These are phyloP conservation scores for Aspergillus felis DNA, from an alignment of 2,329 filamentous ascomycete species.

Conservation along the genomic window DNA sequence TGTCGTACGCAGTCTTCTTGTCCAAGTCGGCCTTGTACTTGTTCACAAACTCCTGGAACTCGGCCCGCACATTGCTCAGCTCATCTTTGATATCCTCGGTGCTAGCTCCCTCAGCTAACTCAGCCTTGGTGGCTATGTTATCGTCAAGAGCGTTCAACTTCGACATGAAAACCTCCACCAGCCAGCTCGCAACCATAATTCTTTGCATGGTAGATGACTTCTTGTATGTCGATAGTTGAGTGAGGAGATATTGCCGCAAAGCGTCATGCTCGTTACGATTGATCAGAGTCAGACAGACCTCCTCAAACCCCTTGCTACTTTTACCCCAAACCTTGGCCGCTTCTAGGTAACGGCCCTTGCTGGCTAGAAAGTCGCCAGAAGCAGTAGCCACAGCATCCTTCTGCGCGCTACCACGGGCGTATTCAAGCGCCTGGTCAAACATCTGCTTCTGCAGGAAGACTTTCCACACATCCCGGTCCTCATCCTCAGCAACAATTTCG, in stretches of 20 bases:
- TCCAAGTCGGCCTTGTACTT: constrained; percentile 86
- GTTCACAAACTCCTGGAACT: constrained; percentile 83
- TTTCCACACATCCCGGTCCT: constrained; percentile 90
- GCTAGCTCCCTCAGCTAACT: constrained; percentile 68
- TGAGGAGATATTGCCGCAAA: constrained; percentile 79
- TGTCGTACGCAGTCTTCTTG: constrained; percentile 86
- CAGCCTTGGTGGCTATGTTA: constrained; percentile 83
- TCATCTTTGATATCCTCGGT: constrained; percentile 65
- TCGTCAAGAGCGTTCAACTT: constrained; percentile 94
- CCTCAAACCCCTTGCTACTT: constrained; percentile 95
- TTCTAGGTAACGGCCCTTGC: constrained; percentile 76
- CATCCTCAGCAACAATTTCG: constrained; percentile 85
- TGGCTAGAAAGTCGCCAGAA: constrained; percentile 82
- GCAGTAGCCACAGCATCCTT: constrained; percentile 89
- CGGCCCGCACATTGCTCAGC: constrained; percentile 65
- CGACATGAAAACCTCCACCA: constrained; percentile 94
- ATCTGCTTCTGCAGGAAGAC: constrained; percentile 83
- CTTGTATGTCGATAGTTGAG: constrained; percentile 77
- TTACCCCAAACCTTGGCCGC: constrained; percentile 88
- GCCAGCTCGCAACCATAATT: constrained; percentile 92
- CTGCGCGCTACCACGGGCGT: constrained; percentile 74
- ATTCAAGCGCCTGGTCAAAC: constrained; percentile 82
- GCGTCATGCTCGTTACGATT: constrained; percentile 89
- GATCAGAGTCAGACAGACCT: constrained; percentile 87
- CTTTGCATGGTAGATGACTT: constrained; percentile 86